These are phyloP conservation scores for Margaritispora aquatica DNA, from an alignment of 495 filamentous ascomycete genomes.

Conservation along the genomic window DNA sequence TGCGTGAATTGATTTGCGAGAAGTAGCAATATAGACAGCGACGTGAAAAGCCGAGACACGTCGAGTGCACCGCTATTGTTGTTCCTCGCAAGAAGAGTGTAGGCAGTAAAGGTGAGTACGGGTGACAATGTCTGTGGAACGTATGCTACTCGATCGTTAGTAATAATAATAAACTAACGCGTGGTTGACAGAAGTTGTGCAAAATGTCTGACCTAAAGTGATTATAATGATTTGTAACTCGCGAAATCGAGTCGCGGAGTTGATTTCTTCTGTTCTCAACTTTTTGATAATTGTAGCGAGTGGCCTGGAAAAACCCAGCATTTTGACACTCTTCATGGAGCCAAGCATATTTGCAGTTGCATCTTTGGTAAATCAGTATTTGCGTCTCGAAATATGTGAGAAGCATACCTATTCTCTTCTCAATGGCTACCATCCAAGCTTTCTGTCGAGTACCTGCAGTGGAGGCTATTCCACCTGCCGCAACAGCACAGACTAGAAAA, in stretches of 20 bases:
- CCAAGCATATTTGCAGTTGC: conserved; percentile 25
- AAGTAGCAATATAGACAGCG: conserved; percentile 29
- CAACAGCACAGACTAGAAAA: no score
- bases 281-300: neutral
- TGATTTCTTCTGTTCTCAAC: neutral
- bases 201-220: neutral
- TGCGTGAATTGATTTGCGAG: conserved; percentile 24
- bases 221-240: neutral
- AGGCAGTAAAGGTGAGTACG: neutral
- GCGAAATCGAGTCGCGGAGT: neutral
- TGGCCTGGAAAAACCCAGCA: conserved; percentile 32
- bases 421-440: no score
- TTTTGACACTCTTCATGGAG: conserved; percentile 33
- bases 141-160: no score
- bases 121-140: neutral
- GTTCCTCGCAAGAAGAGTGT: neutral
- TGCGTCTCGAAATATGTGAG: no score
- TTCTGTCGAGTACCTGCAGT: no score
- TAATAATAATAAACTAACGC: no score
- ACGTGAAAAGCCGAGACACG: conserved; percentile 13
- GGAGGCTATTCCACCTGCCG: no score
- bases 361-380: no score
- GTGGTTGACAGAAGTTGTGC: no score
- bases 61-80: no score
- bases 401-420: no score